Evolutionary conservation across 441 rosid species (phyloP).

Genomic region (Sinapis alba): DNA sequence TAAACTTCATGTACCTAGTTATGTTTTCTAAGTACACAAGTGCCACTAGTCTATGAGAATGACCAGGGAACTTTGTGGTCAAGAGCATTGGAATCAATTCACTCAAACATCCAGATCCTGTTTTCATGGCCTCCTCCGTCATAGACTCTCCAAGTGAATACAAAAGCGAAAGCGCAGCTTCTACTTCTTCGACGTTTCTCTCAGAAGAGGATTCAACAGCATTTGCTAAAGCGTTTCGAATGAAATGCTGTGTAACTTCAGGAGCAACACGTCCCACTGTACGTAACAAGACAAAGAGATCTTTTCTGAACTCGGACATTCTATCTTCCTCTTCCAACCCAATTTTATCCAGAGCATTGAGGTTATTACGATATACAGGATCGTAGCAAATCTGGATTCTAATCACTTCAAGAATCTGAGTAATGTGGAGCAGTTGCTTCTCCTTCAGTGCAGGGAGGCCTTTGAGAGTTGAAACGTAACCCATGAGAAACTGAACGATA

Average conservation of each 20-base stretch:
- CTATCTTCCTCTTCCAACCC: slow-evolving; percentile 93
- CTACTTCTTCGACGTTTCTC: slow-evolving; percentile 88
- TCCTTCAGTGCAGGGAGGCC: slow-evolving; percentile 66
- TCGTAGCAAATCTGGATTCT: slow-evolving; percentile 72
- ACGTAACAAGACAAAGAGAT: slow-evolving; percentile 81
- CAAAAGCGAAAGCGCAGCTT: slow-evolving; percentile 92
- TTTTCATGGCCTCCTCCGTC: slow-evolving; percentile 72
- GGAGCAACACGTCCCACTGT: slow-evolving; percentile 87
- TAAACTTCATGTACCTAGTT: slow-evolving; percentile 79
- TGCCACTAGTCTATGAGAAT: slow-evolving; percentile 87
- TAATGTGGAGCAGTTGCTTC: slow-evolving; percentile 65
- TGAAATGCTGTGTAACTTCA: slow-evolving; percentile 73
- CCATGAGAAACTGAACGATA: slow-evolving; percentile 75
- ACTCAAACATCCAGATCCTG: slow-evolving; percentile 67
- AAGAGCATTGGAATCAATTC: slow-evolving; percentile 78
- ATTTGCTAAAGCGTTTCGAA: slow-evolving; percentile 68
- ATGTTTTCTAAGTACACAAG: slow-evolving; percentile 82
- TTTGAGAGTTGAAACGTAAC: slow-evolving; percentile 84
- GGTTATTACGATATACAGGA: slow-evolving; percentile 68
- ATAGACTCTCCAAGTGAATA: slow-evolving; percentile 88
- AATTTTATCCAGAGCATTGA: slow-evolving; percentile 74
- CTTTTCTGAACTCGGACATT: slow-evolving; percentile 87
- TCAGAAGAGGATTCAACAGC: slow-evolving; percentile 65
- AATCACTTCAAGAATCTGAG: slow-evolving; percentile 84
- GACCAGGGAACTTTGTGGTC: slow-evolving; percentile 78